These are phyloP conservation scores for Samsoniella hepiali DNA, from an alignment of 2,329 filamentous ascomycete species.

Conservation along the genomic window DNA sequence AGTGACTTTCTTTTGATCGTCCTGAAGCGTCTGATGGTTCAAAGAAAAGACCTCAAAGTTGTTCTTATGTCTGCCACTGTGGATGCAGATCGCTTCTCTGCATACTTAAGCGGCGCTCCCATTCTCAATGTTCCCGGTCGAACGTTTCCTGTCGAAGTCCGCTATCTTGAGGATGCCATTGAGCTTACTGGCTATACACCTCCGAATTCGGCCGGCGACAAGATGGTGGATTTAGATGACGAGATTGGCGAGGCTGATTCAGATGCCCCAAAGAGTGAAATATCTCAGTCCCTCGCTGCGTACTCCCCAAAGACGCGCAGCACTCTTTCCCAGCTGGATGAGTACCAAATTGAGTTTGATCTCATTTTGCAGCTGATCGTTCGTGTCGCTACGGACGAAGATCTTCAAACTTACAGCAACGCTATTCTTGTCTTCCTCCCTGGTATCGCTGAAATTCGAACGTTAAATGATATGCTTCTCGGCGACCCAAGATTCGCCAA, in stretches of 20 bases:
- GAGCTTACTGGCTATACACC: constrained; percentile 75
- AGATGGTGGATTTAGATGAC: constrained; percentile 62
- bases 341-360: constrained; percentile 88
- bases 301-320: constrained; percentile 76
- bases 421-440: constrained; percentile 94
- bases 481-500: constrained; percentile 72
- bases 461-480: constrained; percentile 79
- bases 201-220: constrained; percentile 44
- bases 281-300: constrained; percentile 61
- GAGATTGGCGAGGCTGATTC: constrained; percentile 50
- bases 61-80: constrained; percentile 97
- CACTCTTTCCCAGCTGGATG: constrained; percentile 74
- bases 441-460: constrained; percentile 88
- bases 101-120: constrained; percentile 80
- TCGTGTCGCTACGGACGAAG: constrained; percentile 66
- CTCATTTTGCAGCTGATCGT: constrained; percentile 77
- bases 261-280: constrained; percentile 49
- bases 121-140: constrained; percentile 88
- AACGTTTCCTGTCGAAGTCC: constrained; percentile 86
- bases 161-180: constrained; percentile 88
- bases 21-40: constrained; percentile 73
- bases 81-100: constrained; percentile 85
- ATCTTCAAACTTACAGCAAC: constrained; percentile 71
- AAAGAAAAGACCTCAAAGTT: constrained; percentile 81
- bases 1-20: constrained; percentile 95